These are phyloP conservation scores for Oryza rufipogon DNA, from an alignment of 176 grass and related monocot species.

Conservation along the genomic window DNA sequence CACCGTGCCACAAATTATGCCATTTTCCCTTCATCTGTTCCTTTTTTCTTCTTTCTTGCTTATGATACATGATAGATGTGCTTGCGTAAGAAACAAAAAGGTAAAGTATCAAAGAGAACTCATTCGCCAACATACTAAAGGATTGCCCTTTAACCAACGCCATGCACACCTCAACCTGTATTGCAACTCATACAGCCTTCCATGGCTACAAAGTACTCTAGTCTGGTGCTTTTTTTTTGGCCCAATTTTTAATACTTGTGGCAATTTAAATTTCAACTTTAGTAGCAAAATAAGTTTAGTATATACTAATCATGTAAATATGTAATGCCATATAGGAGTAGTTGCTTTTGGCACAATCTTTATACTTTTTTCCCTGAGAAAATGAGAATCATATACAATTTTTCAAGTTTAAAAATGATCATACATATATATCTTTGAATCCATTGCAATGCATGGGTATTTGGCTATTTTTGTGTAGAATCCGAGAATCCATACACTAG, in stretches of 20 bases:
- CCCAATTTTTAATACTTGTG: neutral
- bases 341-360: neutral
- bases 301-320: neutral
- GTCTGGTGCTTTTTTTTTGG: neutral
- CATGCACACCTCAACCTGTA: neutral
- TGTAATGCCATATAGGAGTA: neutral
- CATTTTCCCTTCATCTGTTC: neutral
- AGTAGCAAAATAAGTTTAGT: neutral
- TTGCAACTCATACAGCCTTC: neutral
- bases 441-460: too few species aligned
- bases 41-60: too few species aligned
- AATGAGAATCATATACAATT: neutral
- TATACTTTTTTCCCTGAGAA: neutral
- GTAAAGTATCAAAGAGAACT: too few species aligned
- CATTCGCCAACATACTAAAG: too few species aligned
- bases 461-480: too few species aligned
- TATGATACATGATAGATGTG: too few species aligned
- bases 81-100: too few species aligned
- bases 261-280: neutral
- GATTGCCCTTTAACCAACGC: neutral
- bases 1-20: neutral
- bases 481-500: too few species aligned
- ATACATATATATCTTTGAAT: too few species aligned
- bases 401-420: neutral
- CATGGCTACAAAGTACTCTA: neutral